Conservation (phyloP, 148 eudicot genomes). For the Amaranthus hypochondriacus region DNA sequence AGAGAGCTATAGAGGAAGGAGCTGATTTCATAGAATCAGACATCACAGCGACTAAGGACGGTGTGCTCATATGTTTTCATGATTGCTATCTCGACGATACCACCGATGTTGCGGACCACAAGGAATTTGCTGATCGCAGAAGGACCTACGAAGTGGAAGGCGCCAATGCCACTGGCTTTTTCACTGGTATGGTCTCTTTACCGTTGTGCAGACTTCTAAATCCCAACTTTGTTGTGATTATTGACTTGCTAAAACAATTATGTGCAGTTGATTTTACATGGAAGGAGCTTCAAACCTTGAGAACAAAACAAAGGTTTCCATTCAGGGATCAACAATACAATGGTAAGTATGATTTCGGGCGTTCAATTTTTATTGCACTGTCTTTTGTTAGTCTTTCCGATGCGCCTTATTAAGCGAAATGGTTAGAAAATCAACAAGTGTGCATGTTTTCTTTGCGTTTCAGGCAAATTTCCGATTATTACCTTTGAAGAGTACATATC, state of each 20-base stretch:
- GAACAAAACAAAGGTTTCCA: constrained; percentile 68
- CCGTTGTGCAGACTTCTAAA: neutral
- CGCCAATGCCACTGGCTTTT: constrained; percentile 66
- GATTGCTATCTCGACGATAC: constrained; percentile 74
- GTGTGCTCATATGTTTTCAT: constrained; percentile 73
- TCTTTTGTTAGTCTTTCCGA: neutral
- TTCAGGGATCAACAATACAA: constrained; percentile 89
- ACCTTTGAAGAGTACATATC: constrained; percentile 88
- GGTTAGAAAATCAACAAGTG: neutral
- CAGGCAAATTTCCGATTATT: constrained; percentile 86
- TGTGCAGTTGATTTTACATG: constrained; percentile 89
- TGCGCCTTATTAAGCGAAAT: neutral
- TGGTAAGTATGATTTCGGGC: constrained; percentile 38
- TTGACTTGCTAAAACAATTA: neutral
- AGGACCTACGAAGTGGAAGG: constrained; percentile 86
- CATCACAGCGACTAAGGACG: constrained; percentile 77
- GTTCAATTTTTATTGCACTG: neutral
- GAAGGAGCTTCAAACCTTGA: constrained; percentile 70
- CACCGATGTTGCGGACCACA: constrained; percentile 63
- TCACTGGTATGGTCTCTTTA: constrained; percentile 38
- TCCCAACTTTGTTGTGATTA: neutral
- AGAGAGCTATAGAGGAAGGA: constrained; percentile 97
- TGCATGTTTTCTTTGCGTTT: constrained; percentile 4
- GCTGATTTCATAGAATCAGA: constrained; percentile 91
- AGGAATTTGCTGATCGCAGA: constrained; percentile 68